Base-by-base conservation (phyloP, 2,329 filamentous ascomycete species). In the Curvularia hawaiiensis region DNA sequence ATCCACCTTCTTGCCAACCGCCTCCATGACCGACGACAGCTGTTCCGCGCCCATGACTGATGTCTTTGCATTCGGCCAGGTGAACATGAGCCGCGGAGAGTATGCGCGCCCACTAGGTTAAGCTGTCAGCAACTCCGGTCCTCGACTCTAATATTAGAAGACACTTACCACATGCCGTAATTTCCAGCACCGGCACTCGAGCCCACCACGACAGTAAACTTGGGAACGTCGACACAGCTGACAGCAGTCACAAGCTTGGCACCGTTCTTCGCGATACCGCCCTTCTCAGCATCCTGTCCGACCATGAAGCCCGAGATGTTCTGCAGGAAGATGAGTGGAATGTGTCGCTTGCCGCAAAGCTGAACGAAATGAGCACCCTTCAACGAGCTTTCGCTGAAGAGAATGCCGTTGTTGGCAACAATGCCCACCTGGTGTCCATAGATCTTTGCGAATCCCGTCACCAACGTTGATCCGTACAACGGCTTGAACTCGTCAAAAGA, bases 281-380 rank as follows among this genome's bases (percentile, higher is more conserved):
- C 94, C 53, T 90, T 89, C 79, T 99, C 95, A 0, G 94, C 92
- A 69, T 95, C 91, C 18, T 87, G 85, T 43, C 95, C 95, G 31
- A 99, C 95, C 95, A 99, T 99, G 84, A 99, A 99, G 43, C 95
- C 95, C 6, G 88, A 89, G 74, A 99, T 98, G 77, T 99, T 98
- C 76, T 99, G 95, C 20, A 99, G 81, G 79, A 98, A 98, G 50
- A 98, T 84, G 10, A 98, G 82, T 1, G 95, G 94, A 55, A 98
- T 90, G 52, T 91, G 88, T 55, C 95, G 89, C 78, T 97, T 92
- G 30, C 90, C 85, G 80, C 94, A 98, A 4, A 99, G 86, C 78
- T 99, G 91, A 69, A 98, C 92, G 77, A 99, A 99, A 79, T 99
- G 95, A 0, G 95, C 92, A 35, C 93, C 95, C 79, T 99, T 99